These are phyloP conservation scores for Claviceps spartinae DNA, from an alignment of 2,329 filamentous ascomycete genomes.

Conservation along the genomic window DNA sequence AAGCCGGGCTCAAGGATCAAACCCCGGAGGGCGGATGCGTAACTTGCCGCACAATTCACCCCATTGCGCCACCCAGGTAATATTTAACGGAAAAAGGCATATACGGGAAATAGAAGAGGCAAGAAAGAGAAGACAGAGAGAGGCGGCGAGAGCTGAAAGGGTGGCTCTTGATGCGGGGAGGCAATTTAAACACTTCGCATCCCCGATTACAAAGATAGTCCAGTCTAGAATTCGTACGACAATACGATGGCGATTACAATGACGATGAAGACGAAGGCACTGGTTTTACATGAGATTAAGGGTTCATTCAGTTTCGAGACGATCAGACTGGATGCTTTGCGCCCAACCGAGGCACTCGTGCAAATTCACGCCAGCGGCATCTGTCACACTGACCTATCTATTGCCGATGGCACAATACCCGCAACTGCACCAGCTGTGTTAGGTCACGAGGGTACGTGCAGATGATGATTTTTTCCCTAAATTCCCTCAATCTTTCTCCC, in stretches of 20 bases:
- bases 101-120: no score
- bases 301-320: background rate
- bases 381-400: constrained; percentile 2
- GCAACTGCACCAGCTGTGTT: background rate
- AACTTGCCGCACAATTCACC: no score
- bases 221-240: background rate
- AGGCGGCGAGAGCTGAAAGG: no score
- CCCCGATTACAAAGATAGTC: no score
- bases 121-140: no score
- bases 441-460: background rate
- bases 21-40: no score
- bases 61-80: no score
- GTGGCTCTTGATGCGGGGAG: no score
- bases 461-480: no score
- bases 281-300: background rate
- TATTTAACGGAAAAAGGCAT: no score
- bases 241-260: background rate
- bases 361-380: constrained; percentile 1
- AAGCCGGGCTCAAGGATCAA: no score
- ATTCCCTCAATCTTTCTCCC: background rate
- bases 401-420: background rate
- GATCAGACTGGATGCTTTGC: background rate
- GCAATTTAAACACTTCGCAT: no score
- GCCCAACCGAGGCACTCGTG: background rate
- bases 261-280: background rate